Evolutionary conservation across 495 filamentous ascomycete species (phyloP).

Genomic region (Hyaloscypha finlandica): DNA sequence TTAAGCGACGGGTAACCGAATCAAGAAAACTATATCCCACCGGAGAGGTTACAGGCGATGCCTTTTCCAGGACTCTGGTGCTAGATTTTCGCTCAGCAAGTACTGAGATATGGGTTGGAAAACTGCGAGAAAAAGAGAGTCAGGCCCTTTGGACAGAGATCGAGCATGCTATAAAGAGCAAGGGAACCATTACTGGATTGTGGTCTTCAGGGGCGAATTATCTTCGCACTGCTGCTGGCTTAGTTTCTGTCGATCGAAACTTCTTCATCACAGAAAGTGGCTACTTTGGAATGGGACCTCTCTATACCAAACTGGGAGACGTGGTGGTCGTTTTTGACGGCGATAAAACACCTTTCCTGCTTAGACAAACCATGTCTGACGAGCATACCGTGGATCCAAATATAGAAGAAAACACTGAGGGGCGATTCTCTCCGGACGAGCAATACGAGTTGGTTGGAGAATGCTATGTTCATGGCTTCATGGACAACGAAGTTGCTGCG

Average conservation of each 20-base stretch:
- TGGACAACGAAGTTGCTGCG: constrained; percentile 1
- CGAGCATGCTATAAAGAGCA: neutral
- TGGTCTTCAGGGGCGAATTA: neutral
- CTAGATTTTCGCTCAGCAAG: neutral
- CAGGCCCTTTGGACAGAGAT: neutral
- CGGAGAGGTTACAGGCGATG: neutral
- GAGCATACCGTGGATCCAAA: neutral
- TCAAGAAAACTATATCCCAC: neutral
- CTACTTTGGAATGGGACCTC: neutral
- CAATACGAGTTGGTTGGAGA: constrained; percentile 2
- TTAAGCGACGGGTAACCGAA: neutral
- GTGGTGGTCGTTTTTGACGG: neutral
- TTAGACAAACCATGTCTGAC: neutral
- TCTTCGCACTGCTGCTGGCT: neutral
- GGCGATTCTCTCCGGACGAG: neutral
- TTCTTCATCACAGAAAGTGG: neutral
- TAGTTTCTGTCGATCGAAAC: neutral
- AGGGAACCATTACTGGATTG: neutral
- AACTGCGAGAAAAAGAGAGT: no score
- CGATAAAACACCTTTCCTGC: neutral
- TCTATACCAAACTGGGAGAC: neutral
- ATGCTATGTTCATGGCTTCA: constrained; percentile 5
- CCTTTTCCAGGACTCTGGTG: neutral
- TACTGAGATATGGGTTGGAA: no score
- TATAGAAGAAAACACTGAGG: neutral